Base-by-base conservation (phyloP, 176 grass and related monocot genomes). In the Oryza glaberrima region DNA sequence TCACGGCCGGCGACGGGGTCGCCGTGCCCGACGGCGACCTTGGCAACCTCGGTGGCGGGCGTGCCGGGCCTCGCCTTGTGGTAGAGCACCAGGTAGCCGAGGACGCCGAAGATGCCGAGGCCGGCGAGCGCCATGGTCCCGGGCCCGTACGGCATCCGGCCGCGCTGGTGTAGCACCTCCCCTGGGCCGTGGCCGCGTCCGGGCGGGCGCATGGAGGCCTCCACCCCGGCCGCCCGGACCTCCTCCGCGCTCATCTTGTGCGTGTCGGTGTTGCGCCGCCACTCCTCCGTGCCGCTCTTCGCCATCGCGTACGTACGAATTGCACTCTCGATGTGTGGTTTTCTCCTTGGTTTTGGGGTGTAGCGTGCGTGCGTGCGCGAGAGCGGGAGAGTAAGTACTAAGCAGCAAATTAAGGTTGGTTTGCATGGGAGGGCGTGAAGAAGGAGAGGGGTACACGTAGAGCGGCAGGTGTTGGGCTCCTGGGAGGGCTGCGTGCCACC, bases 161-260 rank as follows among this genome's bases (percentile, higher is more conserved):
- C 48, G 6, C 95, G 88, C 92, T 94, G 90, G 88, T 97, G 95
- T 23, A 97, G 92, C 30, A 94, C 92, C 72, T 83, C 92, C 6
- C 92, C 89, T 9, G 95, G 74, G 6, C 87, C 77, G n/a, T 40
- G 82, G 6, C 87, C 77, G 30, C 51, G 82, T 65, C 91, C 87
- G 0, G 94, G 91, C 12, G 86, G 83, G 70, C 92, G 88, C 80
- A 81, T 82, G 23, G 95, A 88, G n/a, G 91, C 73, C 84, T 94
- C 94, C 54, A 82, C 88, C 3, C 88, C 94, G 0, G 88, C 83
- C n/a, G 80, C 87, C 2, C 82, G 54, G 8, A 94, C 90, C 80
- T 87, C 92, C 58, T 90, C 90, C 4, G 76, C 11, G 61, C 86
- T 90, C 94, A 95, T 93, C 88, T 92, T 95, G 88, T 86, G 85